Conservation (phyloP, 495 filamentous ascomycete species). For the Hypomontagnella submonticulosa region DNA sequence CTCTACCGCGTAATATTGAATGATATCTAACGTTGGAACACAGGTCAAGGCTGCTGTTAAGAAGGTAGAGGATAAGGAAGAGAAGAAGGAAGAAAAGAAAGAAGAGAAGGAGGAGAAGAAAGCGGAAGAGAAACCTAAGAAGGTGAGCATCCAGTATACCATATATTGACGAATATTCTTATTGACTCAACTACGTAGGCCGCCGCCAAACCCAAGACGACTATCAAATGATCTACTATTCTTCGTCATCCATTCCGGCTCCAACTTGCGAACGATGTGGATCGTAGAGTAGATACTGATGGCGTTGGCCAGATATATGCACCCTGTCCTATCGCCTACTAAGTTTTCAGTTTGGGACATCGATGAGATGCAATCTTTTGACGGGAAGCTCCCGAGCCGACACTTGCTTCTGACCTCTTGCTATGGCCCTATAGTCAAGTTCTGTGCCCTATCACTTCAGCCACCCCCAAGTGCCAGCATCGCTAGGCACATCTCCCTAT, state of each 20-base stretch:
- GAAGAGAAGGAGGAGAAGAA: conserved; percentile 39
- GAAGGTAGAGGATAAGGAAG: conserved; percentile 51
- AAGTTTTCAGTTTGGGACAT: neutral
- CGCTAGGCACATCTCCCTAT: neutral
- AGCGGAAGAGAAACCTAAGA: conserved; percentile 27
- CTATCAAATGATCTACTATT: conserved; percentile 47
- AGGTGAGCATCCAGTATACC: conserved; percentile 13
- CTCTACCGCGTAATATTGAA: neutral
- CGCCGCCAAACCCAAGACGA: conserved; percentile 53
- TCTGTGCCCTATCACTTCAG: neutral
- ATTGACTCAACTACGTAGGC: conserved; percentile 12
- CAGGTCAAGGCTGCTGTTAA: conserved; percentile 62
- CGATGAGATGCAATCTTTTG: neutral
- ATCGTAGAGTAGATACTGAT: neutral
- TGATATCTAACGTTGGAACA: conserved; percentile 43
- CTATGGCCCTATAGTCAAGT: conserved; percentile 1
- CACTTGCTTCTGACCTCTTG: neutral
- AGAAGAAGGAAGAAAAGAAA: conserved; percentile 36
- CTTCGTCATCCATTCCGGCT: conserved; percentile 1
- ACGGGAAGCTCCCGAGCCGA: neutral
- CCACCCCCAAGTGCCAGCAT: neutral
- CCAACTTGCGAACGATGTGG: neutral
- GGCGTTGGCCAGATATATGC: conserved; percentile 2
- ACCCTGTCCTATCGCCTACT: neutral
- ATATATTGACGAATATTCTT: neutral